phyloP scores from a whole-genome alignment of 2,329 filamentous ascomycete genomes.

The Epichloe gansuensis region DNA sequence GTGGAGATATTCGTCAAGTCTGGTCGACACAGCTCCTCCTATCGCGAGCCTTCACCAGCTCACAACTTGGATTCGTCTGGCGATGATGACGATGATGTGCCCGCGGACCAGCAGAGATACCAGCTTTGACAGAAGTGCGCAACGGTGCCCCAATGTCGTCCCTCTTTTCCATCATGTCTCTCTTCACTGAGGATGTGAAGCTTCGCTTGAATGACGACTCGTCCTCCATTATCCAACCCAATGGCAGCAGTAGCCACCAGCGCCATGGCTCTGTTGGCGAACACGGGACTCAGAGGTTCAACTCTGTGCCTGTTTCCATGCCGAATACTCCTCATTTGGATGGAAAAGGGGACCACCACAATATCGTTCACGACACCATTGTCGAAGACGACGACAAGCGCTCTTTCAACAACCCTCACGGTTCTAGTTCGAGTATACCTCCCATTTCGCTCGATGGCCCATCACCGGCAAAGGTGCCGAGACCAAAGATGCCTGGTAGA shows the following conservation, averaged over 20 bases:
- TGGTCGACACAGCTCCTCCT: constrained; percentile 25
- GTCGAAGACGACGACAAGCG: constrained; percentile 9
- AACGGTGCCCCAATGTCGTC: constrained; percentile 99
- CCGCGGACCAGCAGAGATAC: constrained; percentile 67
- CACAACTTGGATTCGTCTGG: constrained; percentile 33
- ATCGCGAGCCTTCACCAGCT: constrained; percentile 16
- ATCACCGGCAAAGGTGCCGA: constrained; percentile 17
- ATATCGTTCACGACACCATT: constrained; percentile 5
- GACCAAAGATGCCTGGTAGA: constrained; percentile 31
- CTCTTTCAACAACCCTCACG: constrained; percentile 4
- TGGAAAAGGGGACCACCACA: constrained; percentile 10
- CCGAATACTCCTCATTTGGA: constrained; percentile 29
- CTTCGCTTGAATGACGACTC: constrained; percentile 60
- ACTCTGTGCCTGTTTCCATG: constrained; percentile 16
- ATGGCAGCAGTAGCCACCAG: constrained; percentile 15
- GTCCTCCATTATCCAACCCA: constrained; percentile 12
- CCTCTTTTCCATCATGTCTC: constrained; percentile 87
- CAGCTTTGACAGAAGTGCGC: constrained; percentile 94
- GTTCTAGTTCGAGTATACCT: constrained; percentile 45
- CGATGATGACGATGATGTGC: constrained; percentile 48
- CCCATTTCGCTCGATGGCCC: constrained; percentile 57
- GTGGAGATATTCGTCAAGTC: constrained; percentile 99
- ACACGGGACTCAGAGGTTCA: constrained; percentile 1
- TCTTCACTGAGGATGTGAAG: constrained; percentile 92
- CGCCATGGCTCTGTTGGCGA: constrained; percentile 17